Conservation (phyloP, 106 monocot genomes). For the Acorus calamus region DNA sequence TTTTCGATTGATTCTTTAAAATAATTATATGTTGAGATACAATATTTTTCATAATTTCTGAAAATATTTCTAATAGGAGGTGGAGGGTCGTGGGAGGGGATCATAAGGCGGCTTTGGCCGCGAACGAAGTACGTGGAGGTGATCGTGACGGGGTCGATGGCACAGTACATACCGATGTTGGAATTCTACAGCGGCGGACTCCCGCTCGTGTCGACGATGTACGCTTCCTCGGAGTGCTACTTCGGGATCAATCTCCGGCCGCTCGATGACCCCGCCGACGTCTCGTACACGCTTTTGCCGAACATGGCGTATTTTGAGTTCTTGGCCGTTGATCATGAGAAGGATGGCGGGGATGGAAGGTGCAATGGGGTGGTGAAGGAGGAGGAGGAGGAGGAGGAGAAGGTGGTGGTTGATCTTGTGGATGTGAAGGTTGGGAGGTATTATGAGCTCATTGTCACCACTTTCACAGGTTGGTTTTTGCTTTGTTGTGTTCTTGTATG, state of each 20-base stretch:
- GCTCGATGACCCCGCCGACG: slow-evolving; percentile 27
- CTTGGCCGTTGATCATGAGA: slow-evolving; percentile 23
- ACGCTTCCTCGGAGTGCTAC: slow-evolving; percentile 64
- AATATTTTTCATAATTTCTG: no score
- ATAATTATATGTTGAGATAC: no score
- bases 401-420: slow-evolving; percentile 42
- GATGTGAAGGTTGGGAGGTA: slow-evolving; percentile 48
- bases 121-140: slow-evolving; percentile 64
- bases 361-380: slow-evolving; percentile 12
- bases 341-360: not conserved
- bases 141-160: slow-evolving; percentile 63
- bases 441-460: slow-evolving; percentile 76
- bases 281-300: slow-evolving; percentile 44
- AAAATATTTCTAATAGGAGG: no score
- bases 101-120: slow-evolving; percentile 45
- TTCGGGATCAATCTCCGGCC: slow-evolving; percentile 60
- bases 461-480: slow-evolving; percentile 48
- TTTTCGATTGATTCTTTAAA: no score
- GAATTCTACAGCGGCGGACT: slow-evolving; percentile 48
- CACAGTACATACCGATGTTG: slow-evolving; percentile 45
- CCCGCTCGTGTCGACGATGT: slow-evolving; percentile 61
- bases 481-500: no score
- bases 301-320: slow-evolving; percentile 79
- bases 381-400: not conserved
- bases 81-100: slow-evolving; percentile 34